phyloP scores from a whole-genome alignment of 495 filamentous ascomycete genomes.

The Lindgomyces ingoldianus region DNA sequence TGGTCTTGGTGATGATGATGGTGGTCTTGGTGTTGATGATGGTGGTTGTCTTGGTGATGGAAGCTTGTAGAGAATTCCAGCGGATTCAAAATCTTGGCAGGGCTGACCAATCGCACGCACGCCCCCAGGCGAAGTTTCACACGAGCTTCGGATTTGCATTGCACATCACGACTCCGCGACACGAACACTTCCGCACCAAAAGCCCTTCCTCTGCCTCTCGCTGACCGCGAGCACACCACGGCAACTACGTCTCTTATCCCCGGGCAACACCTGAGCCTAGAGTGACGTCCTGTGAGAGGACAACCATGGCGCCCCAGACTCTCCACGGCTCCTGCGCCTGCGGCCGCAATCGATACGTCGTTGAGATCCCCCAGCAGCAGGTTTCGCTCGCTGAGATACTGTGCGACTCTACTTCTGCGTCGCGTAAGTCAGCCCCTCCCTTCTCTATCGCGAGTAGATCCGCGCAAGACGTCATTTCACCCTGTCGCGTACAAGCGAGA shows the following conservation, averaged over 20 bases:
- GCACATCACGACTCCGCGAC: no score
- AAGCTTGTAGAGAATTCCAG: background rate
- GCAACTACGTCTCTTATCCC: no score
- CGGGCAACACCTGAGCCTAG: background rate
- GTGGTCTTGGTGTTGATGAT: background rate
- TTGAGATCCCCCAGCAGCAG: constrained; percentile 63
- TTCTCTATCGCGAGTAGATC: no score
- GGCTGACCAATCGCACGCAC: constrained; percentile 6
- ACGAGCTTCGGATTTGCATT: background rate
- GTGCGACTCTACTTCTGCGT: constrained; percentile 65
- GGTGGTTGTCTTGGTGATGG: constrained; percentile 4
- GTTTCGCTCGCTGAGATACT: constrained; percentile 63
- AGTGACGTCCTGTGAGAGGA: background rate
- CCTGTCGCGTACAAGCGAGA: background rate
- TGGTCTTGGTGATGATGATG: background rate
- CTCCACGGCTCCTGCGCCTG: constrained; percentile 80
- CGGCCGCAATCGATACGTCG: constrained; percentile 78
- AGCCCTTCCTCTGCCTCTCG: no score
- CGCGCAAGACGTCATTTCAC: constrained; percentile 1
- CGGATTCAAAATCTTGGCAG: background rate
- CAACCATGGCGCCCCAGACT: constrained; percentile 16
- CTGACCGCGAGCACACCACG: no score
- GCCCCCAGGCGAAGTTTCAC: background rate
- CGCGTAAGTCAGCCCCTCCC: constrained; percentile 55
- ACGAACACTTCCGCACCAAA: no score